These are phyloP conservation scores for Cordyceps tenuipes DNA, from an alignment of 2,329 filamentous ascomycete genomes.

Conservation along the genomic window DNA sequence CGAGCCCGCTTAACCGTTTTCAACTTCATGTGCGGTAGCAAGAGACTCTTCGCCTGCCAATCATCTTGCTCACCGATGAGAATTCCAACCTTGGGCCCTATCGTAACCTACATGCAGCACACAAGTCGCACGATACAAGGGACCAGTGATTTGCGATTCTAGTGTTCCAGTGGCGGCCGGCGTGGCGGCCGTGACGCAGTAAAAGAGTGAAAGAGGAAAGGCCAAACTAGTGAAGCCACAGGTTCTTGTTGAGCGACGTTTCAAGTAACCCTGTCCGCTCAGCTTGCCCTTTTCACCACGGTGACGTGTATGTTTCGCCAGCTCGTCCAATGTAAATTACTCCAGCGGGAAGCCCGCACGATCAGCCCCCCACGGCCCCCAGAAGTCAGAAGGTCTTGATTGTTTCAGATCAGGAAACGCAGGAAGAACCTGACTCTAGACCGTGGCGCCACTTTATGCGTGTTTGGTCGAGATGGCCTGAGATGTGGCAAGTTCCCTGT, in stretches of 20 bases:
- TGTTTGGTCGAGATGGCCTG: not conserved
- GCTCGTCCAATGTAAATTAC: not conserved
- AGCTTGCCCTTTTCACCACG: not conserved
- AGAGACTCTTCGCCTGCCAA: not conserved
- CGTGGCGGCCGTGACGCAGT: not conserved
- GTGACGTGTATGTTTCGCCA: not conserved
- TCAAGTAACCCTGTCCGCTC: not conserved
- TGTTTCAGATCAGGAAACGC: constrained; percentile 4
- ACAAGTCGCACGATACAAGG: not conserved
- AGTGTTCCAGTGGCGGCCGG: not conserved
- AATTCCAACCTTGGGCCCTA: not conserved
- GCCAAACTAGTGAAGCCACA: not conserved
- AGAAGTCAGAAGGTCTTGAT: not conserved
- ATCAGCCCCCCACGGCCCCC: not conserved
- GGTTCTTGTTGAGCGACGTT: not conserved
- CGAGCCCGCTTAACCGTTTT: not conserved
- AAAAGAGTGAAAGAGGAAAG: not conserved
- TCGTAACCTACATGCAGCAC: not conserved
- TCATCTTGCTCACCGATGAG: not conserved
- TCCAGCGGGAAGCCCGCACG: not conserved
- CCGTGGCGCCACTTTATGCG: not conserved
- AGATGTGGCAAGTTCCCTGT: constrained; percentile 1
- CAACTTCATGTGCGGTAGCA: not conserved
- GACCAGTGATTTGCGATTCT: not conserved
- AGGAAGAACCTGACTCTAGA: not conserved